Percentiles rank a stretch among this genome's conserved stretches.
Evolutionary conservation across 2,329 filamentous ascomycete species (phyloP).

Genomic region (Claviceps pusilla): DNA sequence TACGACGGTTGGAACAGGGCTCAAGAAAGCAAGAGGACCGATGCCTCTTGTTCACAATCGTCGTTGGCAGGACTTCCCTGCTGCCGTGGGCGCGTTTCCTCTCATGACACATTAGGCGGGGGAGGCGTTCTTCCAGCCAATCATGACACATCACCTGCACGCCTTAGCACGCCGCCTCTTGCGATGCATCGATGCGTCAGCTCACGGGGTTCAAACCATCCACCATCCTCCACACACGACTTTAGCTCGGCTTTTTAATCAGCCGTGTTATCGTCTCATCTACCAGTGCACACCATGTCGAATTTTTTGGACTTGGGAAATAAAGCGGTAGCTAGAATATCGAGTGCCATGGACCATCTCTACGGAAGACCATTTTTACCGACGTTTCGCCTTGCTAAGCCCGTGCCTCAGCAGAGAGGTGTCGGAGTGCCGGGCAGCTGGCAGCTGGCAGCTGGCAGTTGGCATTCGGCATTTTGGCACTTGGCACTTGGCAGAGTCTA

Average conservation of each 20-base stretch:
- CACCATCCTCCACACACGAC: not conserved
- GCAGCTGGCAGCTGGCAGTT: not conserved
- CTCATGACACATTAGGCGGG: conserved; percentile 26
- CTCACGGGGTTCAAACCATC: conserved; percentile 7
- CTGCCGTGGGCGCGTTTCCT: conserved; percentile 14
- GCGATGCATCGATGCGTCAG: conserved; percentile 8
- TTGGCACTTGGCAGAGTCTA: not conserved
- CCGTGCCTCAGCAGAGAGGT: not conserved
- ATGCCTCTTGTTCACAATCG: conserved; percentile 1
- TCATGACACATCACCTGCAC: conserved; percentile 11
- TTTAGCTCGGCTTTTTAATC: not conserved
- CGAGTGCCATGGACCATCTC: not conserved
- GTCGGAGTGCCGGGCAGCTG: no score
- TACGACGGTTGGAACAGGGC: not conserved
- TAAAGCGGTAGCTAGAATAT: not conserved
- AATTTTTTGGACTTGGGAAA: not conserved
- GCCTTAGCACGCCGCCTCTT: conserved; percentile 7
- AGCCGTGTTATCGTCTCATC: not conserved
- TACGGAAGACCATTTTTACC: not conserved
- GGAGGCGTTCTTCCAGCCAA: conserved; percentile 15
- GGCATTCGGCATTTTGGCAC: not conserved
- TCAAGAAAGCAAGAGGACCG: not conserved
- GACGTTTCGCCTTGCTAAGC: not conserved
- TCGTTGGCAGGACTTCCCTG: conserved; percentile 6
- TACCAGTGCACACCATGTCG: not conserved